Base-by-base conservation (phyloP, 805 yeast genomes). In the Cyberlindnera maritima region DNA sequence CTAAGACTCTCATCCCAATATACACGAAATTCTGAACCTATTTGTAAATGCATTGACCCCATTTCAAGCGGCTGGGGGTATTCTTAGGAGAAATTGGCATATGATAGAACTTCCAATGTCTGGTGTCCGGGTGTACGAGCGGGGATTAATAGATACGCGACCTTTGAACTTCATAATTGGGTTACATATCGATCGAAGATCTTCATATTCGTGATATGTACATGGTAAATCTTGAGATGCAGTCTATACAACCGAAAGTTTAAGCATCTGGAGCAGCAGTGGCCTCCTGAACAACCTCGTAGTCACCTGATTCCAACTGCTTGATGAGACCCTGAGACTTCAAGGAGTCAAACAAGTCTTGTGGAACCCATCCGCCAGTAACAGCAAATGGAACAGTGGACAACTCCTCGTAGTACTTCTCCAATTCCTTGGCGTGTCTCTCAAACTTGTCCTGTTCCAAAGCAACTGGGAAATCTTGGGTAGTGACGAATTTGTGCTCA, bases 311-410 rank as follows among this genome's bases (percentile, higher is more conserved):
- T 18, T 76, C 79, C 17, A 75, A 75, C 52, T 81, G 76, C 44
- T 78, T 80, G 47, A 92, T 71, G 47, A 84, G 72, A 1, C 92
- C 94, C 50, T 82, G 82, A 18, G 80, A 79, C 35, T 81, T 66
- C 58, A 88, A 72, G 41, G 78, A 77, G 29, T 80, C 84, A 61
- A 92, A 91, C 85, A 89, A 81, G 62, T 89, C 96, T 62, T 89
- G 96, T 15, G 98, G 97, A 47, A 94, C 78, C 96, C 97, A 92
- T 5, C 97, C 97, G 45, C 87, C 85, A 20, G 97, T 86, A 39
- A 92, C 92, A 26, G 88, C 84, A 66, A 89, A 91, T 36, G 97
- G 97, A 42, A 81, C 76, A 6, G 82, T 72, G 32, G 84, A 76
- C 39, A 86, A 67, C 55, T 79, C 81, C 53, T 77, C 69, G 66